phyloP scores from a whole-genome alignment of 1,139 yeast species.

The Zygosaccharomyces pseudobailii region DNA sequence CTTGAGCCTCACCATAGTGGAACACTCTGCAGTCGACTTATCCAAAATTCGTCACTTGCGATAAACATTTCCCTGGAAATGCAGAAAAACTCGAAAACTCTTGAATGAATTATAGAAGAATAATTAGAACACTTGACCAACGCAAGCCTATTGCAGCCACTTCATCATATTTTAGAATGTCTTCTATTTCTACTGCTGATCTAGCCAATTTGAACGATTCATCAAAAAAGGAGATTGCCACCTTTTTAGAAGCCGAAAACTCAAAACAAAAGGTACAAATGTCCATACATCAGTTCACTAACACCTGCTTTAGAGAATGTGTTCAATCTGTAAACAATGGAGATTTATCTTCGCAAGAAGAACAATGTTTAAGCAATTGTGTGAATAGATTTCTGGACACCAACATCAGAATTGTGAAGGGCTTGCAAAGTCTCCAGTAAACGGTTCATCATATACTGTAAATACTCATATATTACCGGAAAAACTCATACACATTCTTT shows the following conservation, averaged over 20 bases:
- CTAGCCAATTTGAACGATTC: slow-evolving; percentile 63
- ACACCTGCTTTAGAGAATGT: slow-evolving; percentile 87
- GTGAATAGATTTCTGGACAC: slow-evolving; percentile 83
- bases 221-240: slow-evolving; percentile 68
- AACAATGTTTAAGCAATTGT: slow-evolving; percentile 72
- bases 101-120: too few relatives aligned
- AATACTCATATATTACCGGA: slow-evolving; percentile 1
- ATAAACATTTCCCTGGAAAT: background rate
- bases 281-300: slow-evolving; percentile 82
- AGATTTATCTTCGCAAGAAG: slow-evolving; percentile 55
- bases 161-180: slow-evolving; percentile 37
- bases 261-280: slow-evolving; percentile 84
- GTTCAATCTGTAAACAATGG: slow-evolving; percentile 52
- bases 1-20: too few relatives aligned
- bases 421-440: slow-evolving; percentile 34
- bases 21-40: too few relatives aligned
- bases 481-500: slow-evolving; percentile 5
- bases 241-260: slow-evolving; percentile 76
- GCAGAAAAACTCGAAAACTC: too few relatives aligned
- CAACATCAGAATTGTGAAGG: slow-evolving; percentile 75
- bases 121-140: too few relatives aligned
- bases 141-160: too few relatives aligned
- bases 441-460: background rate
- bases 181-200: slow-evolving; percentile 55
- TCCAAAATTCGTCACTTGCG: background rate